Evolutionary conservation across 2,329 filamentous ascomycete species (phyloP), one percentile per base, ranked within the genome.

Genomic region (Cylindrodendrum hubeiense): DNA sequence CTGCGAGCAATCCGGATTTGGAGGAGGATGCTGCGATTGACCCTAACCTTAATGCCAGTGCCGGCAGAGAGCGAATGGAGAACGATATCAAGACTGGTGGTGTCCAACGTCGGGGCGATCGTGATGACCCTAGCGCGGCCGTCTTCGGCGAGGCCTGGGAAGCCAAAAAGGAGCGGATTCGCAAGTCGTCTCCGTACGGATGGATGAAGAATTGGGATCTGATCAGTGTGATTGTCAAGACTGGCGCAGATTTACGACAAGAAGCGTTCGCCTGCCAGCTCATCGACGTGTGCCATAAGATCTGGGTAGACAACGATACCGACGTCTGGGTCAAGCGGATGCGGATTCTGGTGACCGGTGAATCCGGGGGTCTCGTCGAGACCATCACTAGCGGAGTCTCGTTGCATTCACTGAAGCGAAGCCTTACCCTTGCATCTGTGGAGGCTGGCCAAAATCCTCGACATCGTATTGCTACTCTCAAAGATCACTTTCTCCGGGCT

Each of bases 161-260:
- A 71, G 87, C 90, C 60, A 96, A 96, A 79, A 93, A 92, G 74
- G 93, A 95, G 79, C 91, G 93, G 21, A 94, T 96, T 76, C 87
- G 93, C 66, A 91, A 92, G 72, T 92, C 92, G 1, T 95, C 93
- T 1, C 93, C 93, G 0, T 96, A 95, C 75, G 93, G 93, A 10
- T 94, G 92, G 89, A 93, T 94, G 90, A 93, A 93, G 81, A 95
- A 94, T 75, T 96, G 93, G 93, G 93, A 96, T 74, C 85, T 96
- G 24, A 85, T 96, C 67, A 95, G 92, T 75, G 93, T 96, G 65
- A 96, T 96, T 75, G 91, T 96, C 72, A 96, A 96, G 82, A 96
- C 93, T 12, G 93, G 93, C 3, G 91, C 91, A 3, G 93, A 96
- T 79, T 82, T 96, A 66, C 87, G 93, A 54, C 93, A 96, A 81